phyloP scores from a whole-genome alignment of 129 eudicot genomes.

The Pittosporum tobira region DNA sequence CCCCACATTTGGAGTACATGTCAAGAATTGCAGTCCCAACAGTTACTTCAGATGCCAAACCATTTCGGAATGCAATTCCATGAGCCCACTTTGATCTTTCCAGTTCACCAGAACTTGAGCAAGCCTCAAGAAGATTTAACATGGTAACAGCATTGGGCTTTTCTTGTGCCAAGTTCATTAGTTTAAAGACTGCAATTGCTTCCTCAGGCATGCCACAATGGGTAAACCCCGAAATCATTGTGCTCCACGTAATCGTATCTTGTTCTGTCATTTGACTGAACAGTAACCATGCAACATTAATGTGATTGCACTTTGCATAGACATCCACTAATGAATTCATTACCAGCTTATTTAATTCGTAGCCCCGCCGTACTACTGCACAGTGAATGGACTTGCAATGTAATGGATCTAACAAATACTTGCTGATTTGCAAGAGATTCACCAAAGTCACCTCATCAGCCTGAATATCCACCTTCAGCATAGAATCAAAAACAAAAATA shows the following conservation, averaged over 20 bases:
- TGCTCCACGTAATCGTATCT: constrained; percentile 70
- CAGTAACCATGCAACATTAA: constrained; percentile 37
- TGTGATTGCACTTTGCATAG: constrained; percentile 59
- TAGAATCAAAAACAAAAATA: constrained; percentile 33
- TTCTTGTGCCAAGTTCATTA: constrained; percentile 36
- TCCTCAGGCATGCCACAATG: constrained; percentile 65
- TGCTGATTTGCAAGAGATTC: constrained; percentile 56
- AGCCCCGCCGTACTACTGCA: constrained; percentile 31
- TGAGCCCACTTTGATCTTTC: constrained; percentile 51
- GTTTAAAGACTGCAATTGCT: constrained; percentile 45
- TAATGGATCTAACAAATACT: constrained; percentile 30
- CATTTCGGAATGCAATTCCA: constrained; percentile 54
- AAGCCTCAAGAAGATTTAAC: constrained; percentile 70
- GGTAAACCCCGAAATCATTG: constrained; percentile 81
- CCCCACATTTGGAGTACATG: constrained; percentile 78
- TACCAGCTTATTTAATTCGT: constrained; percentile 45
- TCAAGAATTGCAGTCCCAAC: constrained; percentile 74
- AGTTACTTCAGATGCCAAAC: constrained; percentile 41
- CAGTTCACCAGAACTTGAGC: constrained; percentile 46
- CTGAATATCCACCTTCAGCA: constrained; percentile 32
- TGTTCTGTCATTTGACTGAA: constrained; percentile 33
- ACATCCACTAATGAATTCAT: constrained; percentile 59
- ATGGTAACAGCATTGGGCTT: constrained; percentile 48
- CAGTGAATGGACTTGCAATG: constrained; percentile 54
- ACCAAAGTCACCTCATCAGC: constrained; percentile 72